A percentile compares a stretch with the other conserved stretches of the same genome.
Conservation (phyloP, 2,329 filamentous ascomycete species). For the Byssoonygena ceratinophila region DNA sequence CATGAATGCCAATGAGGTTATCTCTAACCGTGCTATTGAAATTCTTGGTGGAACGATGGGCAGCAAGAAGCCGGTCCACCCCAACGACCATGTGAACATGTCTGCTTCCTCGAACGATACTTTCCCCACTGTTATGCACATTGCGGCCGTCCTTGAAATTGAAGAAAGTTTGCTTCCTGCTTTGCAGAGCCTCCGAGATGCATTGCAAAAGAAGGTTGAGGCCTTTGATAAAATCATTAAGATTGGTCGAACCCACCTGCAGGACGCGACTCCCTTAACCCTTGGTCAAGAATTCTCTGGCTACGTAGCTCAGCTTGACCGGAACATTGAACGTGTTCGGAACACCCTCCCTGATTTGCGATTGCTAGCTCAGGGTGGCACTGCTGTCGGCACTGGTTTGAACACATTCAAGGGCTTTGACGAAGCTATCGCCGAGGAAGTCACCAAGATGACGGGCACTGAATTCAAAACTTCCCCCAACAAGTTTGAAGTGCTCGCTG, state of each 20-base stretch:
- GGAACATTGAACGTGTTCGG: conserved; percentile 78
- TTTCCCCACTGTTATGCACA: conserved; percentile 99
- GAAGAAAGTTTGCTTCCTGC: conserved; percentile 76
- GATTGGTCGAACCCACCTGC: conserved; percentile 94
- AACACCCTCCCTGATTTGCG: conserved; percentile 71
- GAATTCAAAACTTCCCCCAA: conserved; percentile 94
- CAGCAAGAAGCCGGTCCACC: conserved; percentile 95
- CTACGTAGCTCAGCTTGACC: conserved; percentile 89
- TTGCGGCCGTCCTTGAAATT: conserved; percentile 87
- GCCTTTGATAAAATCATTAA: conserved; percentile 94
- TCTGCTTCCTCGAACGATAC: conserved; percentile 97
- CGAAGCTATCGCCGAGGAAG: conserved; percentile 81
- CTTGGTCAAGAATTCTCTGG: conserved; percentile 96
- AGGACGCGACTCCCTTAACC: conserved; percentile 92
- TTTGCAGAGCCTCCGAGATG: conserved; percentile 68
- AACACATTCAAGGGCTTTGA: conserved; percentile 97
- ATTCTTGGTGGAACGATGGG: conserved; percentile 90
- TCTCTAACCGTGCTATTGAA: conserved; percentile 97
- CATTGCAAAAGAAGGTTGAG: conserved; percentile 78
- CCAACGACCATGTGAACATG: conserved; percentile 99
- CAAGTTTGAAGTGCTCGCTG: conserved; percentile 95
- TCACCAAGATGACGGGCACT: conserved; percentile 82
- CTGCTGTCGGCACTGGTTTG: conserved; percentile 90
- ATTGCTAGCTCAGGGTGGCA: conserved; percentile 86
- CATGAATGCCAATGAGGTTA: conserved; percentile 99